Conservation (phyloP, 176 grass and related monocot genomes). For the Triticum timopheevii region DNA sequence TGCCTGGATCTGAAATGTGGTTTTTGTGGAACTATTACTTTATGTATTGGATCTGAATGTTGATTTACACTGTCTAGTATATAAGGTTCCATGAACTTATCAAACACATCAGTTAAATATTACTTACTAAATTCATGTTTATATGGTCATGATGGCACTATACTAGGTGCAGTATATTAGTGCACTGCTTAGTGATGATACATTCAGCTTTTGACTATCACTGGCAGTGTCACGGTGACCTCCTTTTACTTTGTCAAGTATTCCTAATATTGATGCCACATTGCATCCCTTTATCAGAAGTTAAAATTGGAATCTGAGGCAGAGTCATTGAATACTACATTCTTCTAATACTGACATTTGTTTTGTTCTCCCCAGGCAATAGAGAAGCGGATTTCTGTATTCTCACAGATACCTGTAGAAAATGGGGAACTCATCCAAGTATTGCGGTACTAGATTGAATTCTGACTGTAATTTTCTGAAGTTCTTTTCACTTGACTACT, state of each 20-base stretch:
- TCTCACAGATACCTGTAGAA: conserved; percentile 83
- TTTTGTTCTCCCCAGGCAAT: conserved; percentile 56
- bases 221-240: background rate
- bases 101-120: background rate
- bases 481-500: conserved; percentile 5
- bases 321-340: background rate
- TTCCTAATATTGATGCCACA: background rate
- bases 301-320: background rate
- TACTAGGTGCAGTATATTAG: no score
- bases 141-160: background rate
- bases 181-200: background rate
- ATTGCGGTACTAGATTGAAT: conserved; percentile 47
- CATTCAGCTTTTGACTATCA: background rate
- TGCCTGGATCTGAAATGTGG: background rate
- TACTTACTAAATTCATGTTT: background rate
- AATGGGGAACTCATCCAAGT: conserved; percentile 96
- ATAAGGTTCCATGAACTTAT: background rate
- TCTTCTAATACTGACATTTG: conserved; percentile 4
- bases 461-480: background rate
- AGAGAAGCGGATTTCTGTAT: conserved; percentile 86
- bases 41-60: background rate
- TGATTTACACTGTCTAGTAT: background rate
- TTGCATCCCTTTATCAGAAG: background rate
- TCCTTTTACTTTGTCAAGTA: background rate
- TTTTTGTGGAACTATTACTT: background rate